Base-by-base conservation (phyloP, 495 filamentous ascomycete genomes). In the Hypoxylon fuscum region DNA sequence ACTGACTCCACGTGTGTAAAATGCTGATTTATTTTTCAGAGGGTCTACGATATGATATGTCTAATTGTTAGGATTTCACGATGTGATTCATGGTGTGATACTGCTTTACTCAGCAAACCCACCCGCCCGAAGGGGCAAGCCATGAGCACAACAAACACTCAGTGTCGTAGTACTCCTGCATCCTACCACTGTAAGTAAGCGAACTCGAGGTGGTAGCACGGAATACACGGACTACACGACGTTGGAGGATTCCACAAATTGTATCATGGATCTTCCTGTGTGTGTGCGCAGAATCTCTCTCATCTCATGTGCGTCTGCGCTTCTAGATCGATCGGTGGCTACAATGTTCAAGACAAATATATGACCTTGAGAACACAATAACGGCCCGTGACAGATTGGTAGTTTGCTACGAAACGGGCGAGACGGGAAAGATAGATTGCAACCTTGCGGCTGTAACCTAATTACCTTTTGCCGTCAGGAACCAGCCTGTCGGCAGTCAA, bases 401-500 rank as follows among this genome's bases (percentile, higher is more conserved):
- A 11, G 17, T 21, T 22, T 38, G 35, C 35, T 15, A 14, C 15
- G 35, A 5, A 18, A n/a, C n/a, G n/a, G n/a, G n/a, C n/a, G n/a
- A n/a, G 22, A 42, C 9, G 17, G 5, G 9, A n/a, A 8, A 48
- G 9, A n/a, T n/a, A 49, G 45, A 62, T 50, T 62, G 32, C 55
- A 9, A 59, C 55, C 49, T 44, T 55, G 62, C 50, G 55, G 55
- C 62, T 55, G 55, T 34, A 44, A 54, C 54, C 41, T 37, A 47
- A 15, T 40, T 41, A 38, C 10, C 18, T 64, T 59, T 47, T 59
- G 48, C 55, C 56, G 55, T 59, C 62, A 50, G 55, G 22, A 59
- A n/a, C 61, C 25, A 49, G 52, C 60, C 22, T 44, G 18, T 64
- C 55, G 62, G 62, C 45, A 58, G 54, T 57, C 48, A 15, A 34